A percentile compares a stretch with the other conserved stretches of the same genome.
Evolutionary conservation across 805 yeast species (phyloP).

Genomic region (Metschnikowia lachancei): DNA sequence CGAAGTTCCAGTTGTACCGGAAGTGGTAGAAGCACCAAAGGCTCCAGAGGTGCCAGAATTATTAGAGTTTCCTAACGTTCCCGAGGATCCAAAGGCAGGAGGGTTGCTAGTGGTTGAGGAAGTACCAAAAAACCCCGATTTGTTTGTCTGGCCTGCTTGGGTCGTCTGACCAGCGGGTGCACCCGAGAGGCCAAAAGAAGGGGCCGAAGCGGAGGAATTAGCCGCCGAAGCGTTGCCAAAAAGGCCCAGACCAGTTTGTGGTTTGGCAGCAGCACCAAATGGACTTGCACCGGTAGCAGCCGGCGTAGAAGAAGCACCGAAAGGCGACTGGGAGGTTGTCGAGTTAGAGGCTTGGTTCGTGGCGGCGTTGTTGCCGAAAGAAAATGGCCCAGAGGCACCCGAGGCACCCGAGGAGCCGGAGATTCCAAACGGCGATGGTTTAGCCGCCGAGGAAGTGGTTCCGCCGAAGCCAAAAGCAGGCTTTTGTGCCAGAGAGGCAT

Average conservation of each 20-base stretch:
- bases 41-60: neutral
- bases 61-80: neutral
- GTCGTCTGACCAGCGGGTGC: neutral
- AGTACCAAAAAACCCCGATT: neutral
- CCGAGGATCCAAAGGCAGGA: neutral
- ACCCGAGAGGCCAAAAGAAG: neutral
- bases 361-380: neutral
- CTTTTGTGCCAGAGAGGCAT: conserved; percentile 1
- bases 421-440: conserved; percentile 2
- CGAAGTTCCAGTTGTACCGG: neutral
- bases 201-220: neutral
- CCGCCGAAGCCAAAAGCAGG: conserved; percentile 6
- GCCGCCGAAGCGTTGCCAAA: conserved; percentile 5
- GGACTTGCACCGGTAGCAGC: neutral
- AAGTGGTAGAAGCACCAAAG: neutral
- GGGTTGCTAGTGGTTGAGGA: neutral
- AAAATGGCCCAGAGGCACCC: no score
- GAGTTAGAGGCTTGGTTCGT: no score
- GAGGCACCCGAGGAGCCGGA: no score
- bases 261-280: neutral
- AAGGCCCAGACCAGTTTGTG: conserved; percentile 3
- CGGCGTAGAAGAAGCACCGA: neutral
- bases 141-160: neutral
- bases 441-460: neutral
- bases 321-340: neutral